A percentile compares a stretch with the other conserved stretches of the same genome.
These are phyloP conservation scores for Graphilbum fragrans DNA, from an alignment of 2,329 filamentous ascomycete species.

Conservation along the genomic window DNA sequence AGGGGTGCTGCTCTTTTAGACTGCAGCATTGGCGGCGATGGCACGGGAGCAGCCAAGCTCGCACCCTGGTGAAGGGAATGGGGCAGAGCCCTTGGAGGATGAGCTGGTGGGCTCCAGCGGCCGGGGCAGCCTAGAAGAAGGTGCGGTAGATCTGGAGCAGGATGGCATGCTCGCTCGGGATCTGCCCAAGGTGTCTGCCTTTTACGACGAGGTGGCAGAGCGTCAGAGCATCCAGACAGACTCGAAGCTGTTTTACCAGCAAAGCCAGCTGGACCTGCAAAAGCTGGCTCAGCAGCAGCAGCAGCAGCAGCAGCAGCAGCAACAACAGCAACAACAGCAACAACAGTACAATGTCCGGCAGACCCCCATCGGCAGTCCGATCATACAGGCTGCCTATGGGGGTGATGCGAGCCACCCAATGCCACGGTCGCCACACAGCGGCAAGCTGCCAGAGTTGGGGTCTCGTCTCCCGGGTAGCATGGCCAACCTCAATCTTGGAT, in stretches of 20 bases:
- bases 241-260: constrained; percentile 91
- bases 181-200: constrained; percentile 61
- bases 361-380: constrained; percentile 34
- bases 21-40: no score
- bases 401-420: constrained; percentile 2
- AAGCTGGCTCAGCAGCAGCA: constrained; percentile 23
- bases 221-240: constrained; percentile 91
- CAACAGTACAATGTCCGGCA: constrained; percentile 23
- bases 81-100: not conserved
- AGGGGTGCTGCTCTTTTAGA: no score
- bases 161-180: constrained; percentile 51
- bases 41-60: no score
- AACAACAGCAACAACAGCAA: constrained; percentile 21
- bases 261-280: constrained; percentile 55
- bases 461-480: not conserved
- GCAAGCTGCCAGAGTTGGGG: constrained; percentile 1
- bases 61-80: no score
- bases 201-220: constrained; percentile 87
- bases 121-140: not conserved
- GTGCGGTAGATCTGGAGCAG: constrained; percentile 20
- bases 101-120: not conserved
- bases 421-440: constrained; percentile 7
- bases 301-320: constrained; percentile 21
- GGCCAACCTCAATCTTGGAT: not conserved
- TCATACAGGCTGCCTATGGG: constrained; percentile 16